These are phyloP conservation scores for Prunus mume DNA, from an alignment of 306 rosid genomes.

Conservation along the genomic window DNA sequence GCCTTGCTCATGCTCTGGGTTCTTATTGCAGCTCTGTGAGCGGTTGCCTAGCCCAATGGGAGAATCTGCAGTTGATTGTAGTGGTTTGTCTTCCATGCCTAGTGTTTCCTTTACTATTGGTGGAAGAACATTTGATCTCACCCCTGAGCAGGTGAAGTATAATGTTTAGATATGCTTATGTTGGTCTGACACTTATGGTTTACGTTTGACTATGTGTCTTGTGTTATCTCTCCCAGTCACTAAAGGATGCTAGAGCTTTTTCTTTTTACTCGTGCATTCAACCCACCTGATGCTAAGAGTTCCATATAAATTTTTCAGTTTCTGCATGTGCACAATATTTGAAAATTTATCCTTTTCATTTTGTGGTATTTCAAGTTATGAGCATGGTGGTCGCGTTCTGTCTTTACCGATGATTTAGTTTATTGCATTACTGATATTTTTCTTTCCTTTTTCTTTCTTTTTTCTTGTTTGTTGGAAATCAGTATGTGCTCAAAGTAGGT, in stretches of 20 bases:
- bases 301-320: no score
- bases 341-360: not conserved
- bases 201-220: not conserved
- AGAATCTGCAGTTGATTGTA: conserved; percentile 65
- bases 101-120: conserved; percentile 55
- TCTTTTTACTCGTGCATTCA: not conserved
- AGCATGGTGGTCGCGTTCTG: not conserved
- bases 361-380: not conserved
- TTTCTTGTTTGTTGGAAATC: conserved; percentile 5
- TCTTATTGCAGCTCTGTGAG: conserved; percentile 55
- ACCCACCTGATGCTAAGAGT: no score
- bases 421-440: not conserved
- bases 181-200: not conserved
- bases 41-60: conserved; percentile 73
- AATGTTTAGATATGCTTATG: not conserved
- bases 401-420: not conserved
- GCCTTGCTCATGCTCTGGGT: conserved; percentile 16
- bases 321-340: no score
- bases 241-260: not conserved
- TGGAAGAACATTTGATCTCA: conserved; percentile 52
- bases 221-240: not conserved
- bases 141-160: conserved; percentile 50
- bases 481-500: conserved; percentile 61
- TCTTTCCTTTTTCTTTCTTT: not conserved
- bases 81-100: conserved; percentile 54